These are phyloP conservation scores for Dimocarpus longan DNA, from an alignment of 345 rosid species.

Conservation along the genomic window DNA sequence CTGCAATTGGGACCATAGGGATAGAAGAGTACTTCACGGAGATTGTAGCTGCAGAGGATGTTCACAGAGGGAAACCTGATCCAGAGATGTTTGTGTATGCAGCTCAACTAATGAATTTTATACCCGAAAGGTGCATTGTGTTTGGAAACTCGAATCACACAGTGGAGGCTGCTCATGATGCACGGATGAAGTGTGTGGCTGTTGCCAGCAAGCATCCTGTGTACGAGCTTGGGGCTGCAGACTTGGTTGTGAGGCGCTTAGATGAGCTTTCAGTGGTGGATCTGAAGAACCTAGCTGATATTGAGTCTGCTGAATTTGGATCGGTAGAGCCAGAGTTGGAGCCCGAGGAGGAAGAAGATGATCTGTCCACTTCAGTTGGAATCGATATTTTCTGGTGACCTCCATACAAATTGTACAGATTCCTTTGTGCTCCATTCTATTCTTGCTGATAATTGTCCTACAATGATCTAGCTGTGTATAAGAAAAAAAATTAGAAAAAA, in stretches of 20 bases:
- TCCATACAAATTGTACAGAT: conserved; percentile 56
- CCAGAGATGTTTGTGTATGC: conserved; percentile 92
- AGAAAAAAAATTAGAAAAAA: background rate
- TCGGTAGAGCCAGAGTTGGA: conserved; percentile 61
- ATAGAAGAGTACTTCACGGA: conserved; percentile 69
- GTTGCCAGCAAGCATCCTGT: conserved; percentile 92
- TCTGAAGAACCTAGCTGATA: conserved; percentile 85
- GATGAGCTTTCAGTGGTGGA: conserved; percentile 89
- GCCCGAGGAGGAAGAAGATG: conserved; percentile 61
- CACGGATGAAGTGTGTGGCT: conserved; percentile 93
- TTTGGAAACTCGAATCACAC: conserved; percentile 93
- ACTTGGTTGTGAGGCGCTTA: conserved; percentile 76
- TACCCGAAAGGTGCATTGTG: conserved; percentile 95
- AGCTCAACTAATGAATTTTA: conserved; percentile 81
- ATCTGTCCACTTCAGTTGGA: conserved; percentile 42
- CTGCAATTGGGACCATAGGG: conserved; percentile 68
- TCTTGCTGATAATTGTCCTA: conserved; percentile 28
- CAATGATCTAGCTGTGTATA: conserved; percentile 29
- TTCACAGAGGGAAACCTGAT: conserved; percentile 88
- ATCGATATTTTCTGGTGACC: conserved; percentile 72
- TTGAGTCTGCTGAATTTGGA: conserved; percentile 70
- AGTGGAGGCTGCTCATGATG: conserved; percentile 94
- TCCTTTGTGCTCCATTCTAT: conserved; percentile 30
- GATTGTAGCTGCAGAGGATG: conserved; percentile 88
- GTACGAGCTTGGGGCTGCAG: conserved; percentile 94